These are phyloP conservation scores for Pseudogymnoascus sp. DNA, from an alignment of 2,329 filamentous ascomycete species.

Conservation along the genomic window DNA sequence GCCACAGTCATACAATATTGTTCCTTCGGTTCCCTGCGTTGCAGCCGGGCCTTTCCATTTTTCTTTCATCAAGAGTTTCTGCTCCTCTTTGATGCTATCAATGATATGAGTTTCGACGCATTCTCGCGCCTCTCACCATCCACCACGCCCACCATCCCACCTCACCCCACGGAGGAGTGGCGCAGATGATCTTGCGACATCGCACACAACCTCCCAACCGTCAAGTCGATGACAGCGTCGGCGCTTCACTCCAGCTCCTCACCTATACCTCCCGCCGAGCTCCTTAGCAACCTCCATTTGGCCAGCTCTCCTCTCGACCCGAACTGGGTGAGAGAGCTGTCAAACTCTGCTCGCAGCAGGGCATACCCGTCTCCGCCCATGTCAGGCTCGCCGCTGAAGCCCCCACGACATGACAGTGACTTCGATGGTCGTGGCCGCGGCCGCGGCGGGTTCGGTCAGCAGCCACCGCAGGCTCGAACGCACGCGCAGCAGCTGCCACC, in stretches of 20 bases:
- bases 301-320: constrained; percentile 47
- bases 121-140: background rate
- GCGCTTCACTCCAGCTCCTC: background rate
- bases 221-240: background rate
- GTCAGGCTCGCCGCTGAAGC: constrained; percentile 58
- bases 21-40: background rate
- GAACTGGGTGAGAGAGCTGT: constrained; percentile 47
- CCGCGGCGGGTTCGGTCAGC: constrained; percentile 27
- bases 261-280: constrained; percentile 43
- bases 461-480: background rate
- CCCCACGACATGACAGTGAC: constrained; percentile 50
- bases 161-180: background rate
- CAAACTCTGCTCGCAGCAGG: constrained; percentile 45
- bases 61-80: background rate
- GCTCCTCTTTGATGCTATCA: background rate
- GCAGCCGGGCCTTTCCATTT: background rate
- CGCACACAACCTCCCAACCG: constrained; percentile 1
- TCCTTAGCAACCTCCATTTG: constrained; percentile 48
- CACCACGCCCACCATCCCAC: background rate
- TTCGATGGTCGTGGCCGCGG: constrained; percentile 46
- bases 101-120: background rate
- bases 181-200: background rate
- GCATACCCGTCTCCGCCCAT: constrained; percentile 67
- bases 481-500: constrained; percentile 17
- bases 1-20: background rate